Conservation (phyloP, 2,329 filamentous ascomycete genomes). For the Calycina herbarum region DNA sequence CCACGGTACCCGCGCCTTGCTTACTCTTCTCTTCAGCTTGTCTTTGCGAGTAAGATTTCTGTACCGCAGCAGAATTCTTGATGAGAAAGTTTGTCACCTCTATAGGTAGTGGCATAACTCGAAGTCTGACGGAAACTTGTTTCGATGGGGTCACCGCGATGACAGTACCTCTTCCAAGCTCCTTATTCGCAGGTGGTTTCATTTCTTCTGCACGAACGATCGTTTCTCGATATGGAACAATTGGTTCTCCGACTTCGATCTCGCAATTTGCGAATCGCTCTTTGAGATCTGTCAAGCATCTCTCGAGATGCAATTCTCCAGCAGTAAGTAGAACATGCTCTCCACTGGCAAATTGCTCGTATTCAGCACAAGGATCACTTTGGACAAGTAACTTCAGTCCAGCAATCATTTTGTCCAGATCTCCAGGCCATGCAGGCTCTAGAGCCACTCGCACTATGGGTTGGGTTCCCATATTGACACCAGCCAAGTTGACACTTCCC, state of each 20-base stretch:
- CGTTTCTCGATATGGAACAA: slow-evolving; percentile 93
- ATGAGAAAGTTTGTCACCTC: slow-evolving; percentile 81
- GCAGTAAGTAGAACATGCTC: slow-evolving; percentile 95
- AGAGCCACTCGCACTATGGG: slow-evolving; percentile 95
- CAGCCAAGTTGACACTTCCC: slow-evolving; percentile 87
- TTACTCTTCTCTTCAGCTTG: slow-evolving; percentile 48
- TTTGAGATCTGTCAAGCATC: slow-evolving; percentile 88
- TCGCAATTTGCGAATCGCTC: slow-evolving; percentile 94
- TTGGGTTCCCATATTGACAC: slow-evolving; percentile 75
- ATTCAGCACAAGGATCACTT: slow-evolving; percentile 93
- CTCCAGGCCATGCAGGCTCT: slow-evolving; percentile 87
- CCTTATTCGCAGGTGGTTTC: slow-evolving; percentile 82
- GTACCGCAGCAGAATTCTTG: slow-evolving; percentile 78
- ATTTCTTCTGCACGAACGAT: slow-evolving; percentile 89
- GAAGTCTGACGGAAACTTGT: slow-evolving; percentile 74
- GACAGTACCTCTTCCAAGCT: slow-evolving; percentile 80
- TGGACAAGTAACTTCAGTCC: slow-evolving; percentile 86
- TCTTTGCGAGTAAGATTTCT: slow-evolving; percentile 72
- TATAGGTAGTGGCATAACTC: slow-evolving; percentile 75
- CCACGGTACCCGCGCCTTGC: slow-evolving; percentile 28
- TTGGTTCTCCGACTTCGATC: slow-evolving; percentile 89
- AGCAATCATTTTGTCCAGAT: slow-evolving; percentile 92
- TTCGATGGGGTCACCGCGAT: slow-evolving; percentile 78
- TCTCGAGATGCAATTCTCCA: slow-evolving; percentile 89
- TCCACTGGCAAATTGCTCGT: slow-evolving; percentile 87